Evolutionary conservation across 75 land plant genomes (phyloP), one percentile per base, ranked within the genome.

Genomic region (Chamaecyparis obtusa): DNA sequence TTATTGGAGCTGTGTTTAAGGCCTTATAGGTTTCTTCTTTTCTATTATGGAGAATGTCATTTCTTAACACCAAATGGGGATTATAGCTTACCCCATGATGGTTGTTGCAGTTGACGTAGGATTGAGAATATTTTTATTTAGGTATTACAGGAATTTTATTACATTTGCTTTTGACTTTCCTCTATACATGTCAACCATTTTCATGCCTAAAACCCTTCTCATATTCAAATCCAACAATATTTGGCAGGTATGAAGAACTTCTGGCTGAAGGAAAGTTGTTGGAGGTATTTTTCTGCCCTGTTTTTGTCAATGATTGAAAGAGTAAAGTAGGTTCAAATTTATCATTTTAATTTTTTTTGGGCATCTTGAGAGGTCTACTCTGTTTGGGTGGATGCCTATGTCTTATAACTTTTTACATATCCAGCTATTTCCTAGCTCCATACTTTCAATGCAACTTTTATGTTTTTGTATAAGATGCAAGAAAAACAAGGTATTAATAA

Each of bases 181-280:
- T 79, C 49, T 79, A 8, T 27, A 6, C 43, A 43, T 72, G 74
- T 79, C 41, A 21, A 39, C 49, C 82, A 35, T 41, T 79, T 41
- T 79, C 82, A 79, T 33, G 11, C 16, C 39, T 75, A 39, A 24
- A 39, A 41, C 27, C 43, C 49, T 79, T 79, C 43, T 79, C 24
- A 39, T 79, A 76, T 24, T 41, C 2, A 5, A 79, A 39, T 43
- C 2, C 39, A 27, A 46, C n/a, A 27, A 71, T 64, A 43, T 83
- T 85, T 32, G 32, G 60, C 90, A 97, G 99, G 92, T 95, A 94
- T 81, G 94, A 94, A 86, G 95, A 94, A 83, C 94, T 97, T 87
- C 76, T 94, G 10, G 89, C 86, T 46, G 95, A 97, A 76, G 97
- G 95, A 51, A 97, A 91, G 90, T 91, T 96, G 24, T 85, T 97